Conservation (phyloP, 2,329 filamentous ascomycete genomes). For the Biscogniauxia marginata region DNA sequence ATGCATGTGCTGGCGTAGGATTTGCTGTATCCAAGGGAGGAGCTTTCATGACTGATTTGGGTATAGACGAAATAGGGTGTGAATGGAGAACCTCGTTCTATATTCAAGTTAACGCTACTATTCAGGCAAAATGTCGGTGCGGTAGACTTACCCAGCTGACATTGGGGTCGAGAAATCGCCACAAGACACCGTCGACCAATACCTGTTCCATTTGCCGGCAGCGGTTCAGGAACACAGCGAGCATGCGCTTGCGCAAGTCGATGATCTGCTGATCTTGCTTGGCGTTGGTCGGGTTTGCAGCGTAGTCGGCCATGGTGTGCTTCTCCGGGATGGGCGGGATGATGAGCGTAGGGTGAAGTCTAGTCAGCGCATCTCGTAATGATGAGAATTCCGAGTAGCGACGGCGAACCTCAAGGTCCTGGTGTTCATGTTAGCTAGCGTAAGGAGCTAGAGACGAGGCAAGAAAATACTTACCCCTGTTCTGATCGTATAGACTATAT, state of each 20-base stretch:
- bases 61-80: slow-evolving; percentile 84
- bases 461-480: slow-evolving; percentile 67
- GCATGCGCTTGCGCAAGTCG: slow-evolving; percentile 93
- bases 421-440: slow-evolving; percentile 13
- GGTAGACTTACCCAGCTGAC: slow-evolving; percentile 82
- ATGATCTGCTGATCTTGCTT: slow-evolving; percentile 98
- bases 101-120: slow-evolving; percentile 25
- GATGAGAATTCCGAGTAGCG: slow-evolving; percentile 97
- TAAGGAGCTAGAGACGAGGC: background rate
- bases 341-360: slow-evolving; percentile 90
- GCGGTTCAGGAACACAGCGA: slow-evolving; percentile 91
- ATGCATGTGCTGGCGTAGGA: slow-evolving; percentile 80
- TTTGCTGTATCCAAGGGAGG: slow-evolving; percentile 96
- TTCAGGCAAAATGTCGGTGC: background rate
- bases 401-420: slow-evolving; percentile 94
- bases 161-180: slow-evolving; percentile 96
- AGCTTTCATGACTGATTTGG: slow-evolving; percentile 90
- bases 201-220: slow-evolving; percentile 92
- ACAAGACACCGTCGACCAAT: slow-evolving; percentile 91
- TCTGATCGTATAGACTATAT: slow-evolving; percentile 95
- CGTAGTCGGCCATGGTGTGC: slow-evolving; percentile 98
- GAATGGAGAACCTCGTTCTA: slow-evolving; percentile 94
- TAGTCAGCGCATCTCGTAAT: slow-evolving; percentile 81
- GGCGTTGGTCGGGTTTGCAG: slow-evolving; percentile 94
- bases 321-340: slow-evolving; percentile 98